phyloP scores from a whole-genome alignment of 2,329 filamentous ascomycete genomes.

The Aureobasidium lini region DNA sequence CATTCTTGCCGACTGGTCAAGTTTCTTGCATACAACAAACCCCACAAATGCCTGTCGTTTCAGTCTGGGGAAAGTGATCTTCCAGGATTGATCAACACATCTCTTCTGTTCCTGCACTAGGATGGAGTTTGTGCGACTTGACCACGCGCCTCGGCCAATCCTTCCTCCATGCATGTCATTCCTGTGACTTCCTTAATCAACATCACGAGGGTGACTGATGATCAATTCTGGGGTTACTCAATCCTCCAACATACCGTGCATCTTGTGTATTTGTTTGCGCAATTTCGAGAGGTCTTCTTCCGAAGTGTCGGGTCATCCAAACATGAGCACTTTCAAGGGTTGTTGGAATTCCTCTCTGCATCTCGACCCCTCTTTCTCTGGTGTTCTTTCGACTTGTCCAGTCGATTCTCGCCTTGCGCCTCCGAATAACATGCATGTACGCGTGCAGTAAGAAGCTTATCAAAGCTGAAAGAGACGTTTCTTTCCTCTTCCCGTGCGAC shows the following conservation, averaged over 20 bases:
- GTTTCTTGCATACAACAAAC: background rate
- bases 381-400: background rate
- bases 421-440: background rate
- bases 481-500: background rate
- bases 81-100: background rate
- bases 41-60: background rate
- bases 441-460: constrained; percentile 7
- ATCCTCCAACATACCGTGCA: background rate
- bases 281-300: background rate
- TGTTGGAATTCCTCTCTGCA: background rate
- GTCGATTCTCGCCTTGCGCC: background rate
- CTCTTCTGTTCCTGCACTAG: background rate
- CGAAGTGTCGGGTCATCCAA: background rate
- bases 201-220: background rate
- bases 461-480: background rate
- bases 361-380: background rate
- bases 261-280: background rate
- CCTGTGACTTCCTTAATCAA: background rate
- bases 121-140: background rate
- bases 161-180: background rate
- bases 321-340: background rate
- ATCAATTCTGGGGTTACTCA: background rate
- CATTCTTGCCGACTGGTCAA: background rate
- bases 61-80: background rate
- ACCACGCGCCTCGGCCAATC: background rate